Evolutionary conservation across 2,329 filamentous ascomycete genomes (phyloP).

Genomic region (Fusarium ramigenum): DNA sequence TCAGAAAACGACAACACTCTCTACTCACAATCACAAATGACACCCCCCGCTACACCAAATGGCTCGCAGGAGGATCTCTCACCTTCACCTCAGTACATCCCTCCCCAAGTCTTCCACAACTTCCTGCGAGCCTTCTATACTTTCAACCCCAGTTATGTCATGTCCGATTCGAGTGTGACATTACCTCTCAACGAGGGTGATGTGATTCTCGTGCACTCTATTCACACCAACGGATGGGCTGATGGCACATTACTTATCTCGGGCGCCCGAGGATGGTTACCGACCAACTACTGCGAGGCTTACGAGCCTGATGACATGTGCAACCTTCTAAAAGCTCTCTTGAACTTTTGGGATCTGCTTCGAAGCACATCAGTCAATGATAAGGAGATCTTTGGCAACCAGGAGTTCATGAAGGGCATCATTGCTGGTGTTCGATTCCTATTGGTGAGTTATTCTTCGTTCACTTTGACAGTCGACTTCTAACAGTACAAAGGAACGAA

Average conservation of each 20-base stretch:
- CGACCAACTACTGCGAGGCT: conserved; percentile 96
- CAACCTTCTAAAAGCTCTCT: conserved; percentile 83
- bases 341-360: conserved; percentile 92
- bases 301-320: conserved; percentile 91
- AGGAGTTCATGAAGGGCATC: conserved; percentile 93
- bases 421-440: conserved; percentile 93
- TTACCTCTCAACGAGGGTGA: conserved; percentile 90
- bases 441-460: conserved; percentile 69
- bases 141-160: conserved; percentile 81
- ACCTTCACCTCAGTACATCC: conserved; percentile 48
- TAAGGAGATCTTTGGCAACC: conserved; percentile 82
- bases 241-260: conserved; percentile 90
- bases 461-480: background rate
- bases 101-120: conserved; percentile 83
- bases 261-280: conserved; percentile 91
- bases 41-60: conserved; percentile 79
- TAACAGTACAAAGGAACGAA: conserved; percentile 72
- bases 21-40: conserved; percentile 70
- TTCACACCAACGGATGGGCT: conserved; percentile 98
- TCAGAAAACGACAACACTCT: conserved; percentile 50
- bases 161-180: conserved; percentile 87
- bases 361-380: conserved; percentile 80
- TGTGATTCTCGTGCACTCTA: conserved; percentile 91
- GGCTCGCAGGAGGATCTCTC: conserved; percentile 69
- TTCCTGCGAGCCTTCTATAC: conserved; percentile 95